Base-by-base conservation (phyloP, 2,329 filamentous ascomycete species). In the Calcarisporium arbuscula region DNA sequence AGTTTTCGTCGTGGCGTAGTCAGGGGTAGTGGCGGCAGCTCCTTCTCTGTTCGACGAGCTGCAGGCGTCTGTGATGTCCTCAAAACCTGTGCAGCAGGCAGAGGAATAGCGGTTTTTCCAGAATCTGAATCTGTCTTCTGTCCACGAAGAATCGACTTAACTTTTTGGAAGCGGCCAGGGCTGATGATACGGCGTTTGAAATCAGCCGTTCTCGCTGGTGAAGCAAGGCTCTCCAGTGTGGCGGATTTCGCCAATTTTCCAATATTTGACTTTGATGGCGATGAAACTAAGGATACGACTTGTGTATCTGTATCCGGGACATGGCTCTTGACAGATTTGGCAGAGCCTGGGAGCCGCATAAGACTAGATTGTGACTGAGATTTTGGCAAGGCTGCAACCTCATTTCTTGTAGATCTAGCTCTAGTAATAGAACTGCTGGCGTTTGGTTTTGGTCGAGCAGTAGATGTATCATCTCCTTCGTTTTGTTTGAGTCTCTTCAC, bases 401-500 rank as follows among this genome's bases (percentile, higher is more conserved):
- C 43, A 19, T 46, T 54, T 1, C 48, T 46, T 27, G 70, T 69
- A 28, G 71, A 65, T 18, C 63, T 61, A 29, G 71, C 67, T 18
- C 63, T 61, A 29, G 71, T 67, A 28, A 77, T 67, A 8, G 64
- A 64, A 35, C 62, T 67, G 5, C 51, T 62, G 38, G 73, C 68
- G 19, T 67, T 65, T 11, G 78, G 78, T 8, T 65, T 52, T 7
- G 80, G 80, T 27, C 82, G 77, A 30, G 69, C 65, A 20, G 72
- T 73, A 8, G 85, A 82, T 12, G 75, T 71, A 57, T 92, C 85
- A 38, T 90, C 83, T 3, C 74, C 67, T 28, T 75, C 61, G 29
- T 67, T 71, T 46, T 80, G 76, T 54, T 85, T 85, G 42, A 77
- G 60, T 36, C 87, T 82, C 67, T 95, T 95, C 6, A 74, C 67